phyloP scores from a whole-genome alignment of 2,329 filamentous ascomycete genomes.

The Volutella citrinella region DNA sequence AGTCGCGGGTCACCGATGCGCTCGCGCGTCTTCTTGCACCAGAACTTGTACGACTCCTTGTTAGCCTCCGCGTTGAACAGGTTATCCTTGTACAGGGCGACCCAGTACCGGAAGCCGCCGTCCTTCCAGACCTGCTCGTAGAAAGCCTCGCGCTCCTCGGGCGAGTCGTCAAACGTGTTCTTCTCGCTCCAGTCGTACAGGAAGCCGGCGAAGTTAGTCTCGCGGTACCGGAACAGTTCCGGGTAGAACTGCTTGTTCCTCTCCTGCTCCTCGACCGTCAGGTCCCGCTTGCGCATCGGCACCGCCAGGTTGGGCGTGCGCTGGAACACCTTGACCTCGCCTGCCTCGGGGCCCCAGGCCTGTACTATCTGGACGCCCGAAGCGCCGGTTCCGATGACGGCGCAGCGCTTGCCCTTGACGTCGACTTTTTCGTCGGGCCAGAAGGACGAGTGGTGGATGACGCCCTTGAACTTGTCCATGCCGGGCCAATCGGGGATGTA shows the following conservation, averaged over 20 bases:
- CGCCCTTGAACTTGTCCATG: constrained; percentile 57
- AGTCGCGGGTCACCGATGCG: constrained; percentile 48
- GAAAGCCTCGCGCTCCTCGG: constrained; percentile 46
- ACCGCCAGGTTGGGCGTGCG: constrained; percentile 64
- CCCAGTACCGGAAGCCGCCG: constrained; percentile 56
- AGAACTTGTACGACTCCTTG: constrained; percentile 52
- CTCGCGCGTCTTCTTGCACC: constrained; percentile 47
- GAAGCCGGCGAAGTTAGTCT: constrained; percentile 57
- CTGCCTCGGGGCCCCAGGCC: constrained; percentile 52
- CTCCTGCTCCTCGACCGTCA: constrained; percentile 40
- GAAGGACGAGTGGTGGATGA: constrained; percentile 57
- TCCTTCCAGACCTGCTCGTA: constrained; percentile 47
- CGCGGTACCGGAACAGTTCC: constrained; percentile 50
- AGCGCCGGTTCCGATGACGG: constrained; percentile 62
- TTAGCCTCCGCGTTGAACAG: constrained; percentile 46
- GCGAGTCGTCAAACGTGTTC: constrained; percentile 52
- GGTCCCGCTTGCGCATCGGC: constrained; percentile 52
- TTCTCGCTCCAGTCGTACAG: constrained; percentile 52
- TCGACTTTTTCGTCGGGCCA: constrained; percentile 58
- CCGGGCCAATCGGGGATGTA: constrained; percentile 60
- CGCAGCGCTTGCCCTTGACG: constrained; percentile 56
- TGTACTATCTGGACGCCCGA: constrained; percentile 64
- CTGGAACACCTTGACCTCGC: constrained; percentile 58
- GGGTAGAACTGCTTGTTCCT: constrained; percentile 41
- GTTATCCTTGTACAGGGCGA: constrained; percentile 52